phyloP scores from a whole-genome alignment of 768 basidiomycete genomes.

The Pholiota molesta region DNA sequence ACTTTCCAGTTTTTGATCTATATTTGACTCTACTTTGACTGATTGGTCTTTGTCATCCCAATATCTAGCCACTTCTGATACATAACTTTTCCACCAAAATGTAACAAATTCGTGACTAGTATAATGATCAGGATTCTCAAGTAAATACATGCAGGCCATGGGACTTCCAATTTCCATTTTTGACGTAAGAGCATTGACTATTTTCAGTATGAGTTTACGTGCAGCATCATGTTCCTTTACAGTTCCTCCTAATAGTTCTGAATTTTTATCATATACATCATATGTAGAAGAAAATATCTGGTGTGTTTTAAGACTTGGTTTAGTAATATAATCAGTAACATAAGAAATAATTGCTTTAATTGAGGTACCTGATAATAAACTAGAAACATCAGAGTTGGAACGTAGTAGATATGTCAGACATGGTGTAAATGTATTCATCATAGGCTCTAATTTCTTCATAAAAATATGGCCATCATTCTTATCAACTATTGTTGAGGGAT shows the following conservation, averaged over 20 bases:
- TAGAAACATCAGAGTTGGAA: slow-evolving; percentile 43
- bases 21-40: no score
- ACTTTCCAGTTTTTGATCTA: no score
- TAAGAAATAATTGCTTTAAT: slow-evolving; percentile 41
- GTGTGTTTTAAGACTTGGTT: slow-evolving; percentile 40
- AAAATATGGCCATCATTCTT: slow-evolving; percentile 27
- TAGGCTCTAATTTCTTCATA: slow-evolving; percentile 36
- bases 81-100: slow-evolving; percentile 37
- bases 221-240: slow-evolving; percentile 20
- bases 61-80: slow-evolving; percentile 21
- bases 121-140: slow-evolving; percentile 41
- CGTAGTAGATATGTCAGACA: slow-evolving; percentile 34
- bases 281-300: slow-evolving; percentile 36
- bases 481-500: slow-evolving; percentile 26
- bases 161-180: slow-evolving; percentile 41
- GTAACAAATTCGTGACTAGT: slow-evolving; percentile 35
- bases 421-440: slow-evolving; percentile 38
- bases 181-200: slow-evolving; percentile 37
- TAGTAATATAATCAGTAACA: slow-evolving; percentile 48
- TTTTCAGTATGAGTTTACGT: slow-evolving; percentile 33
- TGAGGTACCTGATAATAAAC: slow-evolving; percentile 40
- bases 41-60: slow-evolving; percentile 14
- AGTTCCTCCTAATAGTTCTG: slow-evolving; percentile 23
- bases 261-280: slow-evolving; percentile 27
- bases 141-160: slow-evolving; percentile 36